phyloP scores from a whole-genome alignment of 805 yeast species.

The Isabelozyma heimii region DNA sequence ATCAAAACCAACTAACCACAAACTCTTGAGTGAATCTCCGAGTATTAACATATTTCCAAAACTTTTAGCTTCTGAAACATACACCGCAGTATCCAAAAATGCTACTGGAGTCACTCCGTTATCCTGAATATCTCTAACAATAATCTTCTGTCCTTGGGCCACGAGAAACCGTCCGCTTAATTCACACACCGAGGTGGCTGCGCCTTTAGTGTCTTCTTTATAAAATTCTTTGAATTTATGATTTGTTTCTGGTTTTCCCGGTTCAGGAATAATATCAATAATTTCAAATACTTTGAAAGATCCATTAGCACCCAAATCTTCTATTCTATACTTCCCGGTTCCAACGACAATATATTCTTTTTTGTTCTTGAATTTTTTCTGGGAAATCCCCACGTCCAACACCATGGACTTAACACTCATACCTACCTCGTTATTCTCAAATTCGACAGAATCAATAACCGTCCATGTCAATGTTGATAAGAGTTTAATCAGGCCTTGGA shows the following conservation, averaged over 20 bases:
- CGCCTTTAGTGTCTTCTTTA: slow-evolving; percentile 77
- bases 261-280: slow-evolving; percentile 84
- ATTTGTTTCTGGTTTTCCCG: slow-evolving; percentile 79
- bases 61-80: slow-evolving; percentile 74
- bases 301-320: slow-evolving; percentile 80
- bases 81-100: slow-evolving; percentile 81
- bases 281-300: slow-evolving; percentile 70
- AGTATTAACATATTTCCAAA: slow-evolving; percentile 78
- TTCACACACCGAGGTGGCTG: slow-evolving; percentile 74
- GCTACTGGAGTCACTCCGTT: slow-evolving; percentile 94
- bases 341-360: slow-evolving; percentile 79
- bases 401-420: slow-evolving; percentile 54
- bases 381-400: slow-evolving; percentile 43
- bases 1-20: slow-evolving; percentile 84
- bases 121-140: slow-evolving; percentile 81
- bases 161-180: slow-evolving; percentile 80
- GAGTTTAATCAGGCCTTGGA: slow-evolving; percentile 59
- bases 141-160: slow-evolving; percentile 80
- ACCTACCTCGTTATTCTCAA: slow-evolving; percentile 67
- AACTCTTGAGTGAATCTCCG: slow-evolving; percentile 77
- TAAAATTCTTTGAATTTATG: slow-evolving; percentile 72
- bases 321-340: slow-evolving; percentile 69
- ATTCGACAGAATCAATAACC: slow-evolving; percentile 64
- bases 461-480: slow-evolving; percentile 77
- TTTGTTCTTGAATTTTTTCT: slow-evolving; percentile 43